Base-by-base conservation (phyloP, 78 protist genomes). In the Dictyostelium firmibasis region DNA sequence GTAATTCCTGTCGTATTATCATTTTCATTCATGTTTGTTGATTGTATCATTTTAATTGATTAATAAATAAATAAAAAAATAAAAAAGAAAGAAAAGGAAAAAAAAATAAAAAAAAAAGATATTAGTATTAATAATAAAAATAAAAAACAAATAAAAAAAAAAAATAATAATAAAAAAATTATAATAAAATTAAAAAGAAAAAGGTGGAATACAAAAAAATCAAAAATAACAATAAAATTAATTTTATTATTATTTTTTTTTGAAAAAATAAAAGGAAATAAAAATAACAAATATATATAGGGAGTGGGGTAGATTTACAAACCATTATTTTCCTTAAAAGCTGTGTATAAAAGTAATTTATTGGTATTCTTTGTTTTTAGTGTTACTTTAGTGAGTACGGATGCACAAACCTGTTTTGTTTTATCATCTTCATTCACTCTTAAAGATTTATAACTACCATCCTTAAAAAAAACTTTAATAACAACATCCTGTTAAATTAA, bases 361-460 rank as follows among this genome's bases (percentile, higher is more conserved):
- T 86, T 86, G 13, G 84, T 60, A 11, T 47, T 47, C 16, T 86
- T 77, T 36, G 93, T 70, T 47, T 47, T 47, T 11, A 77, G 20
- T 14, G 84, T 78, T 25, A 86, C 78, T 62, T 77, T 86, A 33
- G 78, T 72, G 6, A 86, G 35, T 1, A 86, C 64, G 16, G 85
- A 25, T 62, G 53, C 47, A 23, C 33, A 36, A 25, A 86, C 85
- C 20, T 86, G 62, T 36, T 44, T 33, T 13, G 85, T 86, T 20
- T 29, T 10, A 77, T 86, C 93, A 86, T 41, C 81, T 29, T 86
- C 93, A 62, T 62, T 31, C 16, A 86, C 78, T 13, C 47, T 11
- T 36, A 86, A 18, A 25, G 85, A 77, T 78, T 86, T 86, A 75
- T 86, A 86, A 41, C 93, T 86, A 13, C 93, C 93, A 77, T 86